Evolutionary conservation across 2,329 filamentous ascomycete species (phyloP).

Genomic region (Penicillium thymicola): DNA sequence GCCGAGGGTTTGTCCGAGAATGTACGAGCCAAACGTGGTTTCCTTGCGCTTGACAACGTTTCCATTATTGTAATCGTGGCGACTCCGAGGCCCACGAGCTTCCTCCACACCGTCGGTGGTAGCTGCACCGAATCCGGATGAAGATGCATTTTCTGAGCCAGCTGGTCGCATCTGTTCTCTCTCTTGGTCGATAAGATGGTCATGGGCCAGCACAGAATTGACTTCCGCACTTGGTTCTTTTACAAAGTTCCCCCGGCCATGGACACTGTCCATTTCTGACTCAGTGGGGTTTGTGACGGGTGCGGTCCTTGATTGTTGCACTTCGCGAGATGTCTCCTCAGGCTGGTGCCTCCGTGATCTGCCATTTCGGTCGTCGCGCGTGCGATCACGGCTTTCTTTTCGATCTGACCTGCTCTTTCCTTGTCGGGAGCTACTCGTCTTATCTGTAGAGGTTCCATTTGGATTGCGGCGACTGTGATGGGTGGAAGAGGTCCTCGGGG

Average conservation of each 20-base stretch:
- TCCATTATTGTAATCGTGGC: constrained; percentile 57
- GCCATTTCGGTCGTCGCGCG: constrained; percentile 40
- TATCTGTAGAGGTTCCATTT: constrained; percentile 38
- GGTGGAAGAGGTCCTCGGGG: constrained; percentile 77
- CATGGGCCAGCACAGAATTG: constrained; percentile 71
- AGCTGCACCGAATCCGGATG: constrained; percentile 40
- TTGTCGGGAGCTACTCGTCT: constrained; percentile 38
- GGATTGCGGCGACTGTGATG: constrained; percentile 49
- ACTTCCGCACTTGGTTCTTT: constrained; percentile 77
- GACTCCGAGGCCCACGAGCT: constrained; percentile 38
- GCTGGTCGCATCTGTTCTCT: constrained; percentile 68
- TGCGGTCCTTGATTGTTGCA: constrained; percentile 28
- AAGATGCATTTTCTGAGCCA: constrained; percentile 43
- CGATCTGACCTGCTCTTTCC: constrained; percentile 39
- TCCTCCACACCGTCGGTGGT: constrained; percentile 46
- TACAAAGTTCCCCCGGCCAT: constrained; percentile 58
- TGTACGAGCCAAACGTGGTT: constrained; percentile 91
- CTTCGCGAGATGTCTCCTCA: constrained; percentile 42
- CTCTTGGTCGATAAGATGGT: constrained; percentile 69
- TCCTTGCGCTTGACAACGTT: constrained; percentile 67
- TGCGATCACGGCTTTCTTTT: constrained; percentile 37
- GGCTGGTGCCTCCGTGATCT: constrained; percentile 40
- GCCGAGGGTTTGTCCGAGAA: constrained; percentile 90
- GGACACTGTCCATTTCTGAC: constrained; percentile 52
- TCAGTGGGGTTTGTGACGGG: constrained; percentile 31